Evolutionary conservation across 2,329 filamentous ascomycete species (phyloP).

Genomic region (Biscogniauxia sp.): DNA sequence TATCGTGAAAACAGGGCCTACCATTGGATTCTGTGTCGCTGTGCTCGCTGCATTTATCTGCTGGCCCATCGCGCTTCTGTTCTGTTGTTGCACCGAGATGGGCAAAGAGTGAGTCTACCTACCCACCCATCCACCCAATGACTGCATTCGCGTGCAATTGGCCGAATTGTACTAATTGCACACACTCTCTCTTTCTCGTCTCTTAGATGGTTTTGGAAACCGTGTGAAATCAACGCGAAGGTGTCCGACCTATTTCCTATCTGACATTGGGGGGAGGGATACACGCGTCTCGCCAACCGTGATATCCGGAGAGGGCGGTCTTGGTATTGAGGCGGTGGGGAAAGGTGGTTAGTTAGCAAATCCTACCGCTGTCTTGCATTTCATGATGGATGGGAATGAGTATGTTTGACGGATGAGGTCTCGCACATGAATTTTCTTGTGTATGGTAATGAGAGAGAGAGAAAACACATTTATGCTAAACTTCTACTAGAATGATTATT

Average conservation of each 20-base stretch:
- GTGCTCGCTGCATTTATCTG: constrained; percentile 19
- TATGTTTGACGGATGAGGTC: neutral
- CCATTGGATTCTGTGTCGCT: constrained; percentile 23
- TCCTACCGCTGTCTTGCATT: neutral
- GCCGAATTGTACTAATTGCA: neutral
- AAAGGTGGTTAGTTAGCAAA: neutral
- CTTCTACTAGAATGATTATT: neutral
- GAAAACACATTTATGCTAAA: neutral
- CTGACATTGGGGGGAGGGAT: constrained; percentile 7
- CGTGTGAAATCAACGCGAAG: constrained; percentile 22
- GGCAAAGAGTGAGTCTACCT: constrained; percentile 20
- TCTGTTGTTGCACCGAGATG: constrained; percentile 24
- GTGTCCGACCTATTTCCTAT: constrained; percentile 23
- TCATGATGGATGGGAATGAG: neutral
- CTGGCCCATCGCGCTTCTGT: constrained; percentile 23
- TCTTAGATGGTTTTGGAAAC: constrained; percentile 25
- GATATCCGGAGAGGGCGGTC: neutral
- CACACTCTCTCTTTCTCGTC: neutral
- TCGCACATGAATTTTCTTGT: neutral
- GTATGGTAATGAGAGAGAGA: neutral
- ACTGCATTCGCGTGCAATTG: neutral
- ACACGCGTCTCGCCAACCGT: neutral
- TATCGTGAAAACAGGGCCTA: constrained; percentile 13
- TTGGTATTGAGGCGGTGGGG: neutral
- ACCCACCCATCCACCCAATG: neutral